Base-by-base conservation (phyloP, 768 basidiomycete genomes). In the Leccinum ochraceum region DNA sequence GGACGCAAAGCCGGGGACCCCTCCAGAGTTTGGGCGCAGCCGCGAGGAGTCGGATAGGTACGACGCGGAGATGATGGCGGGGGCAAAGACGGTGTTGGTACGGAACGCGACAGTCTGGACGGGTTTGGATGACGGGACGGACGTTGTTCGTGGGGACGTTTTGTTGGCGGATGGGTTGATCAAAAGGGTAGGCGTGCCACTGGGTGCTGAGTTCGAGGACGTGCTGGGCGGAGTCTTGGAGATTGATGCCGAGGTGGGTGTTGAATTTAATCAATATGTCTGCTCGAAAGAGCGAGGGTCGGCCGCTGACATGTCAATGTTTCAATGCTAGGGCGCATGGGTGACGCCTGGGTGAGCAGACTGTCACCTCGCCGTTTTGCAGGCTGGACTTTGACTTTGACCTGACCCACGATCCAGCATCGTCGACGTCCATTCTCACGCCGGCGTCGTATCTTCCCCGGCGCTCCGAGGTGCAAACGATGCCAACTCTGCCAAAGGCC, bases 81-180 rank as follows among this genome's bases (percentile, higher is more conserved):
- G 90, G 1, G 67, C 67, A 20, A 46, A 46, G 4, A 70, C 86
- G 1, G 77, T 80, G 1, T 75, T 86, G 28, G 78, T 94, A 34
- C 79, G 76, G 60, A 91, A 94, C 69, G 90, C 86, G 10, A 85
- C 82, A 6, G 81, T 94, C 30, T 94, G 92, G 92, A 92, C 91
- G 3, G 92, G 90, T 0, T 72, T 76, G 8, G 64, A 79, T 10
- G 76, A 81, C 34, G 90, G 90, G 1, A 75, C 74, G 6, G 82
- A 89, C 63, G 68, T 87, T 8, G 63, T 88, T 10, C 74, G 75
- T n/a, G 86, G 85, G 0, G 85, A 87, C 56, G 69, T 94, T 3
- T 74, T 87, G 0, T 69, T 94, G 14, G 82, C 87, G 60, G 77
- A 81, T 54, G 91, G 92, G 0, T 56, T 93, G 16, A 80, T 93